Evolutionary conservation across 1,284 basidiomycete genomes (phyloP), one percentile per base, ranked within the genome.

Genomic region (Ustilago lituana): DNA sequence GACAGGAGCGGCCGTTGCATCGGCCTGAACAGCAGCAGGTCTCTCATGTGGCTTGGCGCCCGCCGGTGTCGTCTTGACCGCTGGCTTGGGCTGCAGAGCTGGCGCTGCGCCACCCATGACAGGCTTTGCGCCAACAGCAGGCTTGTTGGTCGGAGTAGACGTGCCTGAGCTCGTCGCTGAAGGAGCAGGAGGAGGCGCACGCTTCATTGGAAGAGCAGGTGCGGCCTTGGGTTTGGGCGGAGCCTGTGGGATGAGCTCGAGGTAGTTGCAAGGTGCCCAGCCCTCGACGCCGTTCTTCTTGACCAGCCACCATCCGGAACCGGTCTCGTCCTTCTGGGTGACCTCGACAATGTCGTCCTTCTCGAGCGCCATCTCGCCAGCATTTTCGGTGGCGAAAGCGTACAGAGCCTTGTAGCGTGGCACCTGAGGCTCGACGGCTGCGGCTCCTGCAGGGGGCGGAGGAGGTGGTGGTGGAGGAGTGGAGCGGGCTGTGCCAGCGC

Each of bases 241-340:
- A 7, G 92, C 88, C 0, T 90, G 87, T 0, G 88, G 85, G 19
- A 88, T 85, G 17, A 67, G 51, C 48, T 83, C 84, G 64, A 84
- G 93, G 92, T 59, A 96, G 96, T 79, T 98, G 93, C 86, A 92
- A 90, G 87, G 94, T 15, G 94, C 91, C 94, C 94, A 98, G 14
- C 93, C 95, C 82, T 98, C 93, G 20, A 85, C 83, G 1, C 87
- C 88, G 54, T 87, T 87, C 84, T 92, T 94, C 85, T 91, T 92
- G 47, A 98, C 90, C 38, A 98, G 86, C 94, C 95, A 98, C 95
- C 95, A 98, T 2, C 87, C 85, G 23, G 66, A 67, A 10, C 62
- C 68, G 15, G 52, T 73, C 24, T 66, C 55, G 91, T 96, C 93
- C 84, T 97, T 94, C 84, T 96, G 90, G 49, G 94, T 86, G 12